Base-by-base conservation (phyloP, 345 rosid genomes). In the Brassica incana region DNA sequence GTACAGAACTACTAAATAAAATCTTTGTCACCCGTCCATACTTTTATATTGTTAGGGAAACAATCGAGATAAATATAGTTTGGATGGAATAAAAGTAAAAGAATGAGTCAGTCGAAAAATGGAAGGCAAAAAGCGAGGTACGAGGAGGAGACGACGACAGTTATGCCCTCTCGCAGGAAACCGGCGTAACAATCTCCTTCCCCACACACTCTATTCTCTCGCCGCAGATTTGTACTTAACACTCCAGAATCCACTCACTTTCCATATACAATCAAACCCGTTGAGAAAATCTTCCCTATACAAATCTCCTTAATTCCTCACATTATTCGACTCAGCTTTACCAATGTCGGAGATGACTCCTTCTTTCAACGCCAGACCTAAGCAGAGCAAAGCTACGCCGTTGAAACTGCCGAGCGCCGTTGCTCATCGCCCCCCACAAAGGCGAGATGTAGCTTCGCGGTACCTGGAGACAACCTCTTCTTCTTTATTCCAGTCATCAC, bases 371-470 rank as follows among this genome's bases (percentile, higher is more conserved):
- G 71, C 87, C 74, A 86, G 82, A 43, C 61, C 82, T 30, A 68
- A 77, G 8, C 82, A 79, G 7, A 52, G 52, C 56, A 48, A 48
- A 48, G 5, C 56, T 5, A 14, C 92, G 11, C 36, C 95, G 14
- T 85, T 91, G 50, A 94, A 91, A 61, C 7, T 73, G 23, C 0
- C 85, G 20, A 1, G 10, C n/a, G 50, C 8, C 56, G 54, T 18
- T 43, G 3, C 72, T 69, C 82, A 86, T 30, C 97, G 89, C 70
- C 90, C 94, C 1, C 87, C 88, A 0, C 90, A 87, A 80, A 71
- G 89, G 5, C 88, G 95, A 10, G 94, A 89, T 40, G 94, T 95
- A 82, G 82, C 88, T 10, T 95, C 97, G 72, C 97, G 99, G 2
- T 92, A 92, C 81, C 75, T 91, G 79, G 81, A 83, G 5, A n/a